A percentile compares a stretch with the other conserved stretches of the same genome.
Evolutionary conservation across 306 rosid genomes (phyloP).

Genomic region (barrel medic (Medicago truncatula)): DNA sequence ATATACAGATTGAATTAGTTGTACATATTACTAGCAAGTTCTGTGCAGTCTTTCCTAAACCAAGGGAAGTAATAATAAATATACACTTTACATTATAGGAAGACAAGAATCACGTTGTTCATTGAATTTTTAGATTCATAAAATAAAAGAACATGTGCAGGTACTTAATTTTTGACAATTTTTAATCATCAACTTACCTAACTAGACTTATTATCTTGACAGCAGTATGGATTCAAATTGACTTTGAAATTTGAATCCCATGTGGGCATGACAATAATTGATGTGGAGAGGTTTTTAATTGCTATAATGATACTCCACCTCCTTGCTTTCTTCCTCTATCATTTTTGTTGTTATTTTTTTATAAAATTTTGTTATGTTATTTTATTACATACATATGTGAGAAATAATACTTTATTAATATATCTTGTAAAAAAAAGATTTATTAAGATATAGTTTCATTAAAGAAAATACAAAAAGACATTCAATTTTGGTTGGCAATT

Average conservation of each 20-base stretch:
- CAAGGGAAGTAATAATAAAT: constrained; percentile 19
- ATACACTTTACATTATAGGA: constrained; percentile 19
- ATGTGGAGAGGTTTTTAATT: constrained; percentile 7
- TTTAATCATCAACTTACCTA: constrained; percentile 47
- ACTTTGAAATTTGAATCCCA: constrained; percentile 46
- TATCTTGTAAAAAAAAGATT: too few species aligned
- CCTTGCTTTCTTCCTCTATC: not conserved
- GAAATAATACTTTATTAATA: too few species aligned
- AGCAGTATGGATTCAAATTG: constrained; percentile 39
- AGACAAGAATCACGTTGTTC: constrained; percentile 47
- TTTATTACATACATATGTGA: not conserved
- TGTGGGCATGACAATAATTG: constrained; percentile 38
- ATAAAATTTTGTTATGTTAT: too few species aligned
- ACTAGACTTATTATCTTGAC: constrained; percentile 38
- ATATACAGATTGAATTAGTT: constrained; percentile 34
- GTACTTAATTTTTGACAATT: constrained; percentile 1
- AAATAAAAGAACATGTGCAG: constrained; percentile 43
- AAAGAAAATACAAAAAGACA: constrained; percentile 11
- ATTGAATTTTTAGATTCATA: constrained; percentile 40
- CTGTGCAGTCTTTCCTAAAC: constrained; percentile 20
- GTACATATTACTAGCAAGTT: constrained; percentile 24
- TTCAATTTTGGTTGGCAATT: constrained; percentile 25
- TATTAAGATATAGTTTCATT: constrained; percentile 20
- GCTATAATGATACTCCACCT: constrained; percentile 12
- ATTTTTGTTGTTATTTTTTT: not conserved